phyloP scores from a whole-genome alignment of 2,329 filamentous ascomycete species.

The Byssoonygena ceratinophila region DNA sequence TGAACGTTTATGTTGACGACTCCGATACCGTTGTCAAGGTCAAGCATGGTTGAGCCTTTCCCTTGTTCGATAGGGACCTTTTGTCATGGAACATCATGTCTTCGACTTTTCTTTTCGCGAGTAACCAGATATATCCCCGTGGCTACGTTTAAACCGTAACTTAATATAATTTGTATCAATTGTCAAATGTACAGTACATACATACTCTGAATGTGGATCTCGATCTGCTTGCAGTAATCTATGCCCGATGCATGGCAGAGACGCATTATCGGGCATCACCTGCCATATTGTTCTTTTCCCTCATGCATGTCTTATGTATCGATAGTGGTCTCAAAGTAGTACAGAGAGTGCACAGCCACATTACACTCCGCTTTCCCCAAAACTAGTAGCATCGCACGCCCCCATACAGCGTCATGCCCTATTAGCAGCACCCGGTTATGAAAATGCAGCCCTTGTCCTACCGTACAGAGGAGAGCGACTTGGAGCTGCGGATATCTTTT shows the following conservation, averaged over 20 bases:
- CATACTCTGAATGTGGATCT: too few species aligned
- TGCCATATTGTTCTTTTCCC: not conserved
- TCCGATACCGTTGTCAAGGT: constrained; percentile 38
- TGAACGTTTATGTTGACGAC: constrained; percentile 38
- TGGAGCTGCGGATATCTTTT: too few species aligned
- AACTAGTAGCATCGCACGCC: not conserved
- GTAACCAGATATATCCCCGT: not conserved
- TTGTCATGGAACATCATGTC: too few species aligned
- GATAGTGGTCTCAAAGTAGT: not conserved
- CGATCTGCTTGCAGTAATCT: too few species aligned
- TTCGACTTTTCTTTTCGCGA: not conserved
- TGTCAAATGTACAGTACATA: too few species aligned
- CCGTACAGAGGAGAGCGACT: too few species aligned
- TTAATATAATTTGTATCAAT: too few species aligned
- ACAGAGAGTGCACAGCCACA: not conserved
- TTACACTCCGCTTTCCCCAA: not conserved
- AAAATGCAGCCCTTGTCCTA: not conserved
- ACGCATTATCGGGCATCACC: too few species aligned
- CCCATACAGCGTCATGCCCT: too few species aligned
- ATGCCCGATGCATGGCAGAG: too few species aligned
- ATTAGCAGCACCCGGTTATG: not conserved
- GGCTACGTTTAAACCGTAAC: too few species aligned
- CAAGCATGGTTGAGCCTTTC: constrained; percentile 27
- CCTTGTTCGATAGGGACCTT: not conserved
- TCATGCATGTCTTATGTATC: not conserved